Base-by-base conservation (phyloP, 2,329 filamentous ascomycete genomes). In the Curvularia sp. region DNA sequence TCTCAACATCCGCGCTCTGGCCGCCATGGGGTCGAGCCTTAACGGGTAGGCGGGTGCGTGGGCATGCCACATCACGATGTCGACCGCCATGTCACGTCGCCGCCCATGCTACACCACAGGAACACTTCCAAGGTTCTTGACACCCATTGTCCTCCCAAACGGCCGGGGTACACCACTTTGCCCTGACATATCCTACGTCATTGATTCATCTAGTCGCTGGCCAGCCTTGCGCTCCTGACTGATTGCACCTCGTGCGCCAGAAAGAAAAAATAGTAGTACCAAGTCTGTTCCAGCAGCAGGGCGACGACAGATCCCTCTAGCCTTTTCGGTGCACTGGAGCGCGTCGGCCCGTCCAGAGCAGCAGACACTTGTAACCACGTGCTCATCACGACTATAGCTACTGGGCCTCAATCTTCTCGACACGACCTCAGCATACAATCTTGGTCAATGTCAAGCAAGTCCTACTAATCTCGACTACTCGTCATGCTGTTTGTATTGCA, bases 61-160 rank as follows among this genome's bases (percentile, higher is more conserved):
- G 56, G 47, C 46, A 54, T 58, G 56, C 56, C 56, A 58, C 56
- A 55, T 58, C 56, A 58, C 52, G 47, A 46, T 55, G 52, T 49
- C 51, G 52, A 58, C 56, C 56, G 56, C 56, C 56, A 50, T 58
- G 55, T 58, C 55, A 46, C 47, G 48, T 28, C 18, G 51, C 39
- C 55, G 49, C 31, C 42, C 41, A 54, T 41, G 26, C 42, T 41
- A 13, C 20, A 24, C 30, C 22, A 30, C 48, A 39, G 24, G 35
- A 47, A 31, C 22, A 15, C 4, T 50, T 50, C 48, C 48, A 41
- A 30, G 33, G 22, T 15, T 50, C 33, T 30, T 41, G 20, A 28
- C 22, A 30, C 35, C 48, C 5, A 26, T n/a, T 13, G 18, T 15
- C 47, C 39, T n/a, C 33, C 18, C 33, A 41, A 28, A 50, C 33